Percentiles rank a stretch among this genome's conserved stretches.
Conservation (phyloP, 129 eudicot genomes). For the Silybum marianum region DNA sequence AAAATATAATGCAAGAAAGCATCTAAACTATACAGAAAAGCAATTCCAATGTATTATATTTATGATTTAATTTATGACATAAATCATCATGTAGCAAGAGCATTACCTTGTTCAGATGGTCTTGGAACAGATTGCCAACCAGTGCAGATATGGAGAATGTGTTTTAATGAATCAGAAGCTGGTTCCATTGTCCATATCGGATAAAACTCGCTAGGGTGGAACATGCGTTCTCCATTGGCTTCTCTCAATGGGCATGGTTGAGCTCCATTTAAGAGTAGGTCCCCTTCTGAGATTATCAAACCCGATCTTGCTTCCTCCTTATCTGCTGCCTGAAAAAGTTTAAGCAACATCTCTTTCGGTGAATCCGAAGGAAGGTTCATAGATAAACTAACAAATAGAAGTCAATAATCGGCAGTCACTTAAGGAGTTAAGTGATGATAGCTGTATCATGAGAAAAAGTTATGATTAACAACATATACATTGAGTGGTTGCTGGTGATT, state of each 20-base stretch:
- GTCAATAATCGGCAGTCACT: not conserved
- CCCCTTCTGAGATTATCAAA: constrained; percentile 76
- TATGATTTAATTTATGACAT: not conserved
- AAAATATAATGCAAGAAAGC: not conserved
- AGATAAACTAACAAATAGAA: too few species aligned
- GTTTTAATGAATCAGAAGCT: constrained; percentile 71
- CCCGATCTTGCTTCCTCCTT: constrained; percentile 65
- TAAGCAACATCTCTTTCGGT: not conserved
- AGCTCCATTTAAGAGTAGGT: constrained; percentile 69
- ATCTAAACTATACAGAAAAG: not conserved
- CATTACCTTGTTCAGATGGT: constrained; percentile 44
- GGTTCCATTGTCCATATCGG: constrained; percentile 75
- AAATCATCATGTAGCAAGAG: not conserved
- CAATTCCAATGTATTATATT: not conserved
- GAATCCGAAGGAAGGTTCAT: not conserved
- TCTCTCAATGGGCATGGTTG: constrained; percentile 42
- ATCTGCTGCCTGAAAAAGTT: constrained; percentile 67
- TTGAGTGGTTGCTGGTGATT: not conserved
- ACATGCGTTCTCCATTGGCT: constrained; percentile 44
- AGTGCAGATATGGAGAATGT: constrained; percentile 53
- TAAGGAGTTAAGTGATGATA: not conserved
- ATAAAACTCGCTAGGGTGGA: constrained; percentile 77
- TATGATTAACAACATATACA: not conserved
- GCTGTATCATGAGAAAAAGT: not conserved
- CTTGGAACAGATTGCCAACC: constrained; percentile 82